Conservation (phyloP, 805 yeast genomes). For the Saccharomycopsis oosterbeekiorum region DNA sequence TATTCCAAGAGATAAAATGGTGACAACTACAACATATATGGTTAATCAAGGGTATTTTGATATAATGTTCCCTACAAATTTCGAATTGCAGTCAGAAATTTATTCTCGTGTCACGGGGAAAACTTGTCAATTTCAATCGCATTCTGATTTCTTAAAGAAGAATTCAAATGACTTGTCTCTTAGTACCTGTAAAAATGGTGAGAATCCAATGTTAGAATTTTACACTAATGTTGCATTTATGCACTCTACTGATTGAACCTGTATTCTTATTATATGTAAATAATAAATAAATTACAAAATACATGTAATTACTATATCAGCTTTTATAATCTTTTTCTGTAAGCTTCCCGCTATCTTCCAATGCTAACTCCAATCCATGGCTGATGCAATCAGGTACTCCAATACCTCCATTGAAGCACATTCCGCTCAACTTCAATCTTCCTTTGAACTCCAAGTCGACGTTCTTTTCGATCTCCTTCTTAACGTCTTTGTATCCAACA, state of each 20-base stretch:
- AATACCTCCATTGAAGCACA: conserved; percentile 67
- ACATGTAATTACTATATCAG: not conserved
- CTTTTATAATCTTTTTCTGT: not conserved
- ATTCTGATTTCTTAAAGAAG: conserved; percentile 50
- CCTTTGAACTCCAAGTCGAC: conserved; percentile 31
- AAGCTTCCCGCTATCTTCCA: conserved; percentile 3
- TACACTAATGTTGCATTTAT: conserved; percentile 67
- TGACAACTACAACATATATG: conserved; percentile 66
- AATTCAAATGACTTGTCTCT: conserved; percentile 59
- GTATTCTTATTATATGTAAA: not conserved
- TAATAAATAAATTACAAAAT: not conserved
- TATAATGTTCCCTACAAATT: conserved; percentile 80
- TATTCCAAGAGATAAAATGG: conserved; percentile 41
- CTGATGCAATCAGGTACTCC: conserved; percentile 85
- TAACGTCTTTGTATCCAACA: conserved; percentile 51
- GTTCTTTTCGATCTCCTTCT: conserved; percentile 16
- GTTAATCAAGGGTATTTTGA: conserved; percentile 80
- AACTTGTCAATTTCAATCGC: conserved; percentile 42
- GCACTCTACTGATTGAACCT: conserved; percentile 23
- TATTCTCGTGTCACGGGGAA: conserved; percentile 59
- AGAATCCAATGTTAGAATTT: conserved; percentile 73
- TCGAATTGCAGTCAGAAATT: conserved; percentile 47
- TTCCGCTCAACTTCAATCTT: conserved; percentile 59
- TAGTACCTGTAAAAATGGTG: conserved; percentile 67
- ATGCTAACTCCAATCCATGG: conserved; percentile 51